Conservation (phyloP, 163 green algal genomes). For the Scenedesmus sp. region DNA sequence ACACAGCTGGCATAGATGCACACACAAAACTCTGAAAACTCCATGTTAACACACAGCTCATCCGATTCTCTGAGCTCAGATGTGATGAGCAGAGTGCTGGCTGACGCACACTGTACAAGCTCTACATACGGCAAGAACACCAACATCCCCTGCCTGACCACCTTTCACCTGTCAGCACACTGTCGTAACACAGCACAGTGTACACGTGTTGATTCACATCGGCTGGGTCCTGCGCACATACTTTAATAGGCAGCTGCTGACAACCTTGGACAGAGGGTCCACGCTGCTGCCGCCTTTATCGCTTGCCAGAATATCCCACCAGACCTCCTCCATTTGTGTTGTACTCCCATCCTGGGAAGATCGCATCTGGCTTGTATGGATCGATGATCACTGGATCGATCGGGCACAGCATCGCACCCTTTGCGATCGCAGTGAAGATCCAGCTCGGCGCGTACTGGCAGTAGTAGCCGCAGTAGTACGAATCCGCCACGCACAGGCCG, state of each 20-base stretch:
- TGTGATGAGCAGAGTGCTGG: background rate
- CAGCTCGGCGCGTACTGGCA: constrained; percentile 45
- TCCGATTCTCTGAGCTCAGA: background rate
- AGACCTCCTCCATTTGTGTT: constrained; percentile 35
- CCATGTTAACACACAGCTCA: background rate
- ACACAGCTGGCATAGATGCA: too few species aligned
- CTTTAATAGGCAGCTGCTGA: too few species aligned
- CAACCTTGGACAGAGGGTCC: background rate
- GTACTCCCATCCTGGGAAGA: constrained; percentile 48
- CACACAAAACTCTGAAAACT: too few species aligned
- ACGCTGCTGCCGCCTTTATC: background rate
- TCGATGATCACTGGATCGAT: constrained; percentile 42
- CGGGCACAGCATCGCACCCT: constrained; percentile 43
- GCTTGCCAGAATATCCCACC: constrained; percentile 23
- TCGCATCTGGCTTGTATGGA: constrained; percentile 38
- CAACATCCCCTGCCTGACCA: background rate
- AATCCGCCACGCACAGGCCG: constrained; percentile 41
- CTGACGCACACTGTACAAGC: background rate
- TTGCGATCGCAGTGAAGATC: constrained; percentile 44
- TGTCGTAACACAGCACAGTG: too few species aligned
- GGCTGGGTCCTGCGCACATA: too few species aligned
- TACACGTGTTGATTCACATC: too few species aligned
- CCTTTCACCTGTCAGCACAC: too few species aligned
- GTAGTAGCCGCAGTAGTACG: constrained; percentile 47
- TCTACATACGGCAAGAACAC: background rate